Base-by-base conservation (phyloP, 352 stramenopile species). In the Globisporangium spinosum region DNA sequence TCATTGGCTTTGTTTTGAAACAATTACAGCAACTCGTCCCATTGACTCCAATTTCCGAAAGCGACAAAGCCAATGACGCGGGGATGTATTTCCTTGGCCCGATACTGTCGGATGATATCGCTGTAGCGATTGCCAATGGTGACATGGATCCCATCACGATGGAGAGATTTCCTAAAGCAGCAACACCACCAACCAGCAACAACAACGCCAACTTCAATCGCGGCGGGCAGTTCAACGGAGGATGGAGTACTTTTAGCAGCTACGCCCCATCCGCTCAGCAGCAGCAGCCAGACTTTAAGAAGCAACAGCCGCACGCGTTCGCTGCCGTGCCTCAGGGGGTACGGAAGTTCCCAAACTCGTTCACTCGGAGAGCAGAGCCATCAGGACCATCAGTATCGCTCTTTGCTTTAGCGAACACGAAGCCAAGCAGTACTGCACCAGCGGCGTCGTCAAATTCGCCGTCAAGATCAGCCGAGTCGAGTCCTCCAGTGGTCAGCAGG, bases 131-230 rank as follows among this genome's bases (percentile, higher is more conserved):
- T 58, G 85, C 87, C 17, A 67, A 89, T 54, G 87, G 87, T 55
- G 74, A 90, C 58, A 82, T 93, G 72, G 87, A 95, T 49, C 87
- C 87, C 4, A 93, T 93, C 57, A 82, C 78, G 6, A 78, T 78
- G 64, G 70, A 62, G 13, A 65, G 22, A 13, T 94, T 94, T 65
- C 67, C 73, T 23, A 20, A 34, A 65, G 38, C 29, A 25, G 34
- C 27, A 38, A 4, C 32, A 12, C 20, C 29, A 23, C 5, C 27
- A n/a, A n/a, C 1, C 9, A 59, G 13, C 47, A 55, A 7, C 47
- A 55, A 55, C 55, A 45, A 27, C 29, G 23, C n/a, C 27, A 60
- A 22, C 13, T 58, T 23, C 17, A 22, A n/a, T 25, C 43, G 43
- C 43, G 17, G 54, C 12, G 13, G 23, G 2, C 53, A 58, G 25